Conservation (phyloP, 2,329 filamentous ascomycete genomes). For the Botrytis aclada region DNA sequence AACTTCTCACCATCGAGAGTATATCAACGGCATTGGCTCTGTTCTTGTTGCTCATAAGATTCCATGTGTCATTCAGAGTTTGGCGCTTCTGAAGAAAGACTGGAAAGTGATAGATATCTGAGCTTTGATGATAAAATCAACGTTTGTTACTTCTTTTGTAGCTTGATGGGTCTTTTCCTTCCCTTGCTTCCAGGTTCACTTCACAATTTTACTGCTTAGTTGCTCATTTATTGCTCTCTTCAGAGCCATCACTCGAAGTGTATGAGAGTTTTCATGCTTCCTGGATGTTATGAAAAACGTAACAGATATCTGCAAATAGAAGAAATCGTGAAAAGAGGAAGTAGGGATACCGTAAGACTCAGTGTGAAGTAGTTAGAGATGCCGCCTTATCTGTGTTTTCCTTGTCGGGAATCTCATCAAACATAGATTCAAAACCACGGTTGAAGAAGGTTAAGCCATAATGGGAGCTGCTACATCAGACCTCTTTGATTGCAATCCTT, state of each 20-base stretch:
- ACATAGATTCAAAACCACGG: not conserved
- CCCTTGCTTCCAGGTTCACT: too few species aligned
- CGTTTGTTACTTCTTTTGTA: not conserved
- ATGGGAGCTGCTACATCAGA: not conserved
- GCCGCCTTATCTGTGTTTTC: not conserved
- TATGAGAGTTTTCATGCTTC: not conserved
- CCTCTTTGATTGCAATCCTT: not conserved
- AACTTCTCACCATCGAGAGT: not conserved
- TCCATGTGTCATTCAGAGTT: not conserved
- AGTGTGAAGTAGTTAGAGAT: not conserved
- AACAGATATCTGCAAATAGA: not conserved
- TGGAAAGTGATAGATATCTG: not conserved
- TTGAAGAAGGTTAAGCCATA: not conserved
- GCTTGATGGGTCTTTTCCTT: too few species aligned
- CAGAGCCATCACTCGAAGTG: not conserved
- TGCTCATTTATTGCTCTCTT: accelerated
- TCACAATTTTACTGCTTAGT: too few species aligned
- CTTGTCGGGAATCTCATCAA: not conserved
- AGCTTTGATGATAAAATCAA: not conserved
- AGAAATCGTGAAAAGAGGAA: not conserved
- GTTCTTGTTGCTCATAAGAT: not conserved
- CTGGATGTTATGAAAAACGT: not conserved
- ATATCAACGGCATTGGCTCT: not conserved
- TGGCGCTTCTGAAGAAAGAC: not conserved
- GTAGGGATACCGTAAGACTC: not conserved